Evolutionary conservation across 768 basidiomycete species (phyloP).

Genomic region (Lactarius tabidus): DNA sequence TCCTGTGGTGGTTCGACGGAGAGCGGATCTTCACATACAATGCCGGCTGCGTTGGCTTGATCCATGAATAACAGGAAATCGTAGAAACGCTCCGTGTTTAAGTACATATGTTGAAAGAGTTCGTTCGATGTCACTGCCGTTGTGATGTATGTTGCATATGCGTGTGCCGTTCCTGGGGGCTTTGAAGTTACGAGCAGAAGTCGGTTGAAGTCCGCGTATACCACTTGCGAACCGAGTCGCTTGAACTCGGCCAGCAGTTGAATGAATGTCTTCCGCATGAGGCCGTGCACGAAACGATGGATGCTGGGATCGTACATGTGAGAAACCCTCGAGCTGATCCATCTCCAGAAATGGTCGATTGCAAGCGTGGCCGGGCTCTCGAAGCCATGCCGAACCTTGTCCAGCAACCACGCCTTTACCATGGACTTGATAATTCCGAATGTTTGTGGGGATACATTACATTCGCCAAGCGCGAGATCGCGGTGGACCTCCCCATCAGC

Average conservation of each 20-base stretch:
- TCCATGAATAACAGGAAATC: constrained; percentile 97
- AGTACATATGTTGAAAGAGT: constrained; percentile 88
- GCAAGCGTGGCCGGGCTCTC: constrained; percentile 63
- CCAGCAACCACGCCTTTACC: constrained; percentile 88
- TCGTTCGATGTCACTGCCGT: constrained; percentile 93
- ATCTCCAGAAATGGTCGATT: constrained; percentile 96
- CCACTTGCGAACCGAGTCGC: constrained; percentile 86
- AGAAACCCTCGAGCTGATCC: constrained; percentile 84
- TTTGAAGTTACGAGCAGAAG: constrained; percentile 92
- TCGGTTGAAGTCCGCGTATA: constrained; percentile 90
- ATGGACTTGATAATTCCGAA: constrained; percentile 82
- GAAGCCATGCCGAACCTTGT: constrained; percentile 68
- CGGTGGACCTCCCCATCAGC: constrained; percentile 60
- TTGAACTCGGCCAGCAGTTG: constrained; percentile 96
- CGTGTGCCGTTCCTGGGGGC: constrained; percentile 90
- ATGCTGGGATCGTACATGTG: constrained; percentile 90
- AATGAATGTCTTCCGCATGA: constrained; percentile 98
- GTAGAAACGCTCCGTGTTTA: constrained; percentile 85
- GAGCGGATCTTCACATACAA: constrained; percentile 78
- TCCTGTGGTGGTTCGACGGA: constrained; percentile 66
- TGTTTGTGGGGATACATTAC: constrained; percentile 80
- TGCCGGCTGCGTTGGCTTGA: constrained; percentile 83
- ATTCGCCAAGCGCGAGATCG: constrained; percentile 83
- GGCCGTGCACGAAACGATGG: constrained; percentile 87
- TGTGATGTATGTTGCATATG: constrained; percentile 93